Conservation (phyloP, 352 stramenopile genomes). For the Discostella stelligera region DNA sequence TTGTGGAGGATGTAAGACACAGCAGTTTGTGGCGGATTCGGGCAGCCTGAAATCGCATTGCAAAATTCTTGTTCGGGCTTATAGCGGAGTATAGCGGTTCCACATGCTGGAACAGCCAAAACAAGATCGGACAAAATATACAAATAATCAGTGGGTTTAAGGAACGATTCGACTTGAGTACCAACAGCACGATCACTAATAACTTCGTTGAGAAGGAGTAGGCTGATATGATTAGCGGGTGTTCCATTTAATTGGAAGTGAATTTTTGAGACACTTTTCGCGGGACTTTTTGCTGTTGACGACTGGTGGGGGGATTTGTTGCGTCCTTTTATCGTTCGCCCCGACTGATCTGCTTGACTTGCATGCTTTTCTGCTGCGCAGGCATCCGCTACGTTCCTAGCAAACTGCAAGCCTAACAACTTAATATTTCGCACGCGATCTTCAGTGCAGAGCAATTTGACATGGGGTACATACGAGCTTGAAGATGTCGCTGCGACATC, state of each 20-base stretch:
- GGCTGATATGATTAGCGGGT: constrained; percentile 59
- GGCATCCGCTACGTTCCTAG: constrained; percentile 15
- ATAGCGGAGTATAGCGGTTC: constrained; percentile 73
- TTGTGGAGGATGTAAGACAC: constrained; percentile 78
- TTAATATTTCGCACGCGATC: constrained; percentile 58
- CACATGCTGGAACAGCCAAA: constrained; percentile 76
- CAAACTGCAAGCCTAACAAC: constrained; percentile 35
- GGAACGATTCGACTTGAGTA: constrained; percentile 36
- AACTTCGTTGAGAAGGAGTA: constrained; percentile 51
- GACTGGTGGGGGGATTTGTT: constrained; percentile 48
- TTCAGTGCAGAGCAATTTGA: constrained; percentile 51
- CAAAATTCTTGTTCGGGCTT: constrained; percentile 49
- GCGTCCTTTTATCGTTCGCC: constrained; percentile 30
- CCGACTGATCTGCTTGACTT: constrained; percentile 46
- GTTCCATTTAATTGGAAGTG: constrained; percentile 55
- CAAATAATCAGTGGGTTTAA: constrained; percentile 56
- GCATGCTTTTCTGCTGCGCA: constrained; percentile 39
- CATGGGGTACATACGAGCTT: constrained; percentile 10
- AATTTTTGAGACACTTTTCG: constrained; percentile 42
- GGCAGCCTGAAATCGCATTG: constrained; percentile 69
- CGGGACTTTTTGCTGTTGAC: constrained; percentile 20
- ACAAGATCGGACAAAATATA: constrained; percentile 78
- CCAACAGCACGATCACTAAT: constrained; percentile 13
- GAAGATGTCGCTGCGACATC: not conserved
- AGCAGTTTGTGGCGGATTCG: constrained; percentile 68